Percentiles rank a stretch among this genome's conserved stretches.
phyloP scores from a whole-genome alignment of 2,329 filamentous ascomycete species.

The Penicillium corylophilum region DNA sequence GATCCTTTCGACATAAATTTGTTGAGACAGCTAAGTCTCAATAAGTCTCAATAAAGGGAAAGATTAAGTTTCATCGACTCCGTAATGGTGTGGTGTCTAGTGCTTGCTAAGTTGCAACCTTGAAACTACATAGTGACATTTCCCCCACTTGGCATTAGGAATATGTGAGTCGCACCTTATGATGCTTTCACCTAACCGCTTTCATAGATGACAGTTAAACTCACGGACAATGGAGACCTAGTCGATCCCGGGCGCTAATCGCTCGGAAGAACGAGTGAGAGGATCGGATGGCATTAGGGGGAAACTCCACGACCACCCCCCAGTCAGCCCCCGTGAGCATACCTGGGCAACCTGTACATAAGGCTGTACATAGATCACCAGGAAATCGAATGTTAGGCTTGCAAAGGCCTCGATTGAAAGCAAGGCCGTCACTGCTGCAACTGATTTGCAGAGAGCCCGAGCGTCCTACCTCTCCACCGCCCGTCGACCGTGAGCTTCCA shows the following conservation, averaged over 20 bases:
- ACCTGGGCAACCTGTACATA: not conserved
- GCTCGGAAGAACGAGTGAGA: slow-evolving; percentile 8
- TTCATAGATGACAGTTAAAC: not conserved
- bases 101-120: not conserved
- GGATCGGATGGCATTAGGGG: slow-evolving; percentile 24
- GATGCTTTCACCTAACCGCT: not conserved
- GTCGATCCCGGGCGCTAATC: slow-evolving; percentile 16
- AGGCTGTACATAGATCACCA: not conserved
- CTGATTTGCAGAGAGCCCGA: slow-evolving; percentile 45
- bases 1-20: too few species aligned
- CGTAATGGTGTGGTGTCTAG: not conserved
- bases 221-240: not conserved
- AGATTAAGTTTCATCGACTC: not conserved
- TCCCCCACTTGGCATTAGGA: not conserved
- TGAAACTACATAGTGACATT: not conserved
- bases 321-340: not conserved
- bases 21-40: too few species aligned
- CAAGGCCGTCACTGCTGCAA: slow-evolving; percentile 62
- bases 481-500: slow-evolving; percentile 35
- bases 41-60: too few species aligned
- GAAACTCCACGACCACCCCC: slow-evolving; percentile 20
- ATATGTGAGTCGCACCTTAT: not conserved
- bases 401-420: slow-evolving; percentile 56
- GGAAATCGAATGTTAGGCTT: slow-evolving; percentile 55
- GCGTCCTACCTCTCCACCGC: slow-evolving; percentile 29